A percentile compares a stretch with the other conserved stretches of the same genome.
Conservation (phyloP, 75 land plant genomes). For the Cryptomeria japonica region DNA sequence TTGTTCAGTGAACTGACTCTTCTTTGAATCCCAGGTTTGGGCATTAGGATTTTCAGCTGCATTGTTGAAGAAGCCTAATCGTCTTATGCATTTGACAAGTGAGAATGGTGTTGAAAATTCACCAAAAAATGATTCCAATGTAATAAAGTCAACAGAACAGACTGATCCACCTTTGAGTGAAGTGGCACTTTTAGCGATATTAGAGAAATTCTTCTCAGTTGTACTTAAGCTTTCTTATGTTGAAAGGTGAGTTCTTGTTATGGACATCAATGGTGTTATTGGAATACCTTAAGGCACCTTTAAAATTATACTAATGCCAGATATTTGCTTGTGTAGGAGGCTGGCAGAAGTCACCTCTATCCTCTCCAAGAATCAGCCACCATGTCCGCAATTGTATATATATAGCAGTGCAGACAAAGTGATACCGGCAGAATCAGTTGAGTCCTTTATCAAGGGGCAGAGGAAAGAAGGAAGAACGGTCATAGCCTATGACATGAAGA, state of each 20-base stretch:
- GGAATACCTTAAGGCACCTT: not conserved
- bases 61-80: slow-evolving; percentile 67
- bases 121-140: not conserved
- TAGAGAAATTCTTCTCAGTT: slow-evolving; percentile 64
- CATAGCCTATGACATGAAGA: slow-evolving; percentile 48
- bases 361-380: slow-evolving; percentile 58
- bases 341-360: slow-evolving; percentile 39
- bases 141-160: slow-evolving; percentile 12
- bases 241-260: slow-evolving; percentile 34
- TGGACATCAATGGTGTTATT: not conserved
- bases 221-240: slow-evolving; percentile 66
- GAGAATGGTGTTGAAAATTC: slow-evolving; percentile 11
- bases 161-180: slow-evolving; percentile 36
- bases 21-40: slow-evolving; percentile 68
- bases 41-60: slow-evolving; percentile 95
- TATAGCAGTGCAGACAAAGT: slow-evolving; percentile 89
- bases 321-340: slow-evolving; percentile 44
- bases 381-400: slow-evolving; percentile 85
- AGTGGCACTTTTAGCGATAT: slow-evolving; percentile 39
- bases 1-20: not conserved
- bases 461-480: slow-evolving; percentile 53
- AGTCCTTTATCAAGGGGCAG: slow-evolving; percentile 62
- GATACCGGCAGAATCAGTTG: slow-evolving; percentile 61
- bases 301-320: not conserved
- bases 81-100: slow-evolving; percentile 12